Conservation (phyloP, 1,284 basidiomycete genomes). For the Sphaerobolus stellatus region DNA sequence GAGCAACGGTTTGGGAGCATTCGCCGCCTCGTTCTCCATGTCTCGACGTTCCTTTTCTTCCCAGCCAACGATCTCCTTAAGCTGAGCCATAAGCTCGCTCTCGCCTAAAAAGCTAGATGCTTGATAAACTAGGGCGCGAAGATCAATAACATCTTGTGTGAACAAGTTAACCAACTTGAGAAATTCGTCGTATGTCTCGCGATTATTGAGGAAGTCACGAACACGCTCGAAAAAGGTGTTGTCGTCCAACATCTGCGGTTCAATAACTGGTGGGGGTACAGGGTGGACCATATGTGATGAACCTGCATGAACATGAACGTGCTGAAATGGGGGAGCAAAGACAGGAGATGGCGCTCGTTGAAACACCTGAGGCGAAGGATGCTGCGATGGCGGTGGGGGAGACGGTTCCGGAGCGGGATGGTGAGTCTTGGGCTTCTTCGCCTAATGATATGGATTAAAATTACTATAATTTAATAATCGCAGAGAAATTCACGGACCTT, state of each 20-base stretch:
- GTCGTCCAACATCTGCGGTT: conserved; percentile 59
- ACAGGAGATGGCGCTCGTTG: conserved; percentile 12
- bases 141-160: conserved; percentile 92
- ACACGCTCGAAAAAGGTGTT: conserved; percentile 93
- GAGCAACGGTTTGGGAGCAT: conserved; percentile 41
- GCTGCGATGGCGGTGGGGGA: conserved; percentile 3
- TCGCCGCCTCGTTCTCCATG: conserved; percentile 52
- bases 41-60: conserved; percentile 53
- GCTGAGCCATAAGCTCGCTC: conserved; percentile 78
- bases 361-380: conserved; percentile 10
- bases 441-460: conserved; percentile 5
- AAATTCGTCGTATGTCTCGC: conserved; percentile 94
- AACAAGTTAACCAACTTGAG: conserved; percentile 94
- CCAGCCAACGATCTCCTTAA: conserved; percentile 92
- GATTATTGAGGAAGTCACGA: conserved; percentile 84
- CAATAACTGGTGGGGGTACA: conserved; percentile 31
- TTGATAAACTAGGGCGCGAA: conserved; percentile 74
- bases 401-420: conserved; percentile 19
- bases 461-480: not conserved
- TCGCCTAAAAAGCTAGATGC: conserved; percentile 65
- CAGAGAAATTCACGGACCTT: conserved; percentile 27
- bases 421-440: conserved; percentile 18
- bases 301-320: conserved; percentile 1
- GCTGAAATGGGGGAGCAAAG: conserved; percentile 8
- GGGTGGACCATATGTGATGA: conserved; percentile 21